Conservation (phyloP, 169 alveolate genomes). For the Plasmodium chabaudi region DNA sequence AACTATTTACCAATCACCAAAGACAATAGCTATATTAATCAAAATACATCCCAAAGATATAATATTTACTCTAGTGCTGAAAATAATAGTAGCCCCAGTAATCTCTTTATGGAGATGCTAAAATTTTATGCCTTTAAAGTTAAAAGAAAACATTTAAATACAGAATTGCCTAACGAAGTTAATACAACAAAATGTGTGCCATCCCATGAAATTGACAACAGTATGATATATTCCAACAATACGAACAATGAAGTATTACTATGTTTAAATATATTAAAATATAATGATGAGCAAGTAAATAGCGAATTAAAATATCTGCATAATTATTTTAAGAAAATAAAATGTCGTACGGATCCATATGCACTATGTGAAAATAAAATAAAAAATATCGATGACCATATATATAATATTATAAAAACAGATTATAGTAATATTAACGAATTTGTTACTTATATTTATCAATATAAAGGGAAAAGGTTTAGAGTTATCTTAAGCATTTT, state of each 20-base stretch:
- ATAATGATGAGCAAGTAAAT: conserved; percentile 44
- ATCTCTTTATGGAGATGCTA: conserved; percentile 13
- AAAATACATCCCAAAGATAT: not conserved
- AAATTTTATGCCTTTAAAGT: conserved; percentile 13
- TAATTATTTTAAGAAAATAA: conserved; percentile 35
- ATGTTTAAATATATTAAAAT: conserved; percentile 50
- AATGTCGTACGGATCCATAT: conserved; percentile 52
- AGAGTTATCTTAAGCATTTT: conserved; percentile 56
- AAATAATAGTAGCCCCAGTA: not conserved
- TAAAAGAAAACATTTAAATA: conserved; percentile 21
- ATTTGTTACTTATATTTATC: conserved; percentile 62
- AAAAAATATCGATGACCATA: conserved; percentile 67
- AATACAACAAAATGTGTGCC: not conserved
- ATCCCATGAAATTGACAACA: not conserved
- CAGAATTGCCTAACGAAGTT: not conserved
- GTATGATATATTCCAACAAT: conserved; percentile 13
- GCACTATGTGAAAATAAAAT: conserved; percentile 56
- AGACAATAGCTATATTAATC: conserved; percentile 10
- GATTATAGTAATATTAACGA: conserved; percentile 68
- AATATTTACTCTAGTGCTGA: conserved; percentile 1
- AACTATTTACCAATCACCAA: conserved; percentile 30
- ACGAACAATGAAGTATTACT: conserved; percentile 37
- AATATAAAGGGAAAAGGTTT: conserved; percentile 61
- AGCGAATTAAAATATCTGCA: conserved; percentile 30
- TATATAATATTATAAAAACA: conserved; percentile 68